Percentiles rank a stretch among this genome's conserved stretches.
Conservation (phyloP, 2,329 filamentous ascomycete species). For the Metarhizium album region DNA sequence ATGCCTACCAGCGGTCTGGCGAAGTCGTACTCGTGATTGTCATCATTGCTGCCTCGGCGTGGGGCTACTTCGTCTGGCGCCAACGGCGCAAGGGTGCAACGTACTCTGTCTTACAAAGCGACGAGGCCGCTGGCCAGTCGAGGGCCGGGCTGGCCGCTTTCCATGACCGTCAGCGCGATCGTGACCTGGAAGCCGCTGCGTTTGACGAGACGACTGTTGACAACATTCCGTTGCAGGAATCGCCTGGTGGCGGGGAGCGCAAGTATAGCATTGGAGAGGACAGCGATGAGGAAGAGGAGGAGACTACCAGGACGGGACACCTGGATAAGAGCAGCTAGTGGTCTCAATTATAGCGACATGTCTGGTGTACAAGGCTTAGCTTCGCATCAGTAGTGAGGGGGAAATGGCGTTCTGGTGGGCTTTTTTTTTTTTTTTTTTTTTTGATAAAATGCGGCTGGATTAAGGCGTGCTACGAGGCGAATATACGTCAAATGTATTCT, state of each 20-base stretch:
- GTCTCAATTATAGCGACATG: not conserved
- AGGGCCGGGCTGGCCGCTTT: constrained; percentile 34
- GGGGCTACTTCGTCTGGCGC: constrained; percentile 64
- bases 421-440: not conserved
- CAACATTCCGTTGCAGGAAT: constrained; percentile 43
- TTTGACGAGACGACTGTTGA: constrained; percentile 58
- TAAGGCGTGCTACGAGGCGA: not conserved
- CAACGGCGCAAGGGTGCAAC: constrained; percentile 44
- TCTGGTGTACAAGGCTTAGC: not conserved
- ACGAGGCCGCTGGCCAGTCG: constrained; percentile 22
- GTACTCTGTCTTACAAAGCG: constrained; percentile 40
- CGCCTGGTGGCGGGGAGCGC: constrained; percentile 27
- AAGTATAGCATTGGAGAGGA: constrained; percentile 48
- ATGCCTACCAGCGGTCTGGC: constrained; percentile 78
- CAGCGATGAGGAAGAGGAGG: constrained; percentile 37
- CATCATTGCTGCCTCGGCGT: constrained; percentile 57
- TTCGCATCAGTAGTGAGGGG: not conserved
- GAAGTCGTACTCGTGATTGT: constrained; percentile 79
- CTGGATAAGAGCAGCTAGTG: not conserved
- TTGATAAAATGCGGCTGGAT: not conserved
- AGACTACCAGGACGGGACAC: constrained; percentile 7
- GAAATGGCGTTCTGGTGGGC: constrained; percentile 1
- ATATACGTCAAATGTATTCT: not conserved
- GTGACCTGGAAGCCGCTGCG: constrained; percentile 52
- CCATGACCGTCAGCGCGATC: constrained; percentile 31